Percentiles rank a stretch among this genome's conserved stretches.
phyloP scores from a whole-genome alignment of 257 asterid genomes.

The Nicotiana attenuata region DNA sequence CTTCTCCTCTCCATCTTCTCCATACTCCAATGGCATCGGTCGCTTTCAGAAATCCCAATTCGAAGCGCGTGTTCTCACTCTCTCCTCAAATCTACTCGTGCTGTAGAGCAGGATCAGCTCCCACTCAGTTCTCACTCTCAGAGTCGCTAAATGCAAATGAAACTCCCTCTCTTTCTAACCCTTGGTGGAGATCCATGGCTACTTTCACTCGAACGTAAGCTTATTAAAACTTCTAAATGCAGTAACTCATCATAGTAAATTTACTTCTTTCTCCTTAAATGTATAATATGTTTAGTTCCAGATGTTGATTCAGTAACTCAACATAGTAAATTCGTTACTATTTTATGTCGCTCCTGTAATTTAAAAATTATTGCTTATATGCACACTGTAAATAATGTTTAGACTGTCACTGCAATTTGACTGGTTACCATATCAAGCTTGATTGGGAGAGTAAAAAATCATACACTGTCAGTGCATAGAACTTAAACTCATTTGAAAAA shows the following conservation, averaged over 20 bases:
- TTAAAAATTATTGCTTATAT: no score
- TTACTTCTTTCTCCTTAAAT: neutral
- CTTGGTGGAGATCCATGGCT: constrained; percentile 98
- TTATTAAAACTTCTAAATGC: neutral
- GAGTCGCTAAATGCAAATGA: constrained; percentile 45
- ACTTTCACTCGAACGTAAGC: constrained; percentile 88
- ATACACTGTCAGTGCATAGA: no score
- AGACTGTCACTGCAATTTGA: no score
- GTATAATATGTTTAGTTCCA: neutral
- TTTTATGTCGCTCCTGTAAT: neutral
- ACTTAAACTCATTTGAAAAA: neutral
- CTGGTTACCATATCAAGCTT: no score
- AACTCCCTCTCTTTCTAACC: constrained; percentile 27
- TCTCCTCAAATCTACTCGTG: constrained; percentile 35
- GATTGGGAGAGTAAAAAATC: no score
- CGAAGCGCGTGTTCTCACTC: constrained; percentile 30
- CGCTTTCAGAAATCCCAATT: constrained; percentile 33
- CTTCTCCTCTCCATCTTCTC: neutral
- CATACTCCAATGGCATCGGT: constrained; percentile 35
- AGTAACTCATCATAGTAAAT: neutral
- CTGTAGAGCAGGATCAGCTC: constrained; percentile 26
- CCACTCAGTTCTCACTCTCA: constrained; percentile 35
- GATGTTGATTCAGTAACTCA: neutral
- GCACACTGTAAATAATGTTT: no score
- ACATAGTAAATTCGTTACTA: no score